These are phyloP conservation scores for Phymatotrichopsis omnivora DNA, from an alignment of 2,329 filamentous ascomycete species.

Conservation along the genomic window DNA sequence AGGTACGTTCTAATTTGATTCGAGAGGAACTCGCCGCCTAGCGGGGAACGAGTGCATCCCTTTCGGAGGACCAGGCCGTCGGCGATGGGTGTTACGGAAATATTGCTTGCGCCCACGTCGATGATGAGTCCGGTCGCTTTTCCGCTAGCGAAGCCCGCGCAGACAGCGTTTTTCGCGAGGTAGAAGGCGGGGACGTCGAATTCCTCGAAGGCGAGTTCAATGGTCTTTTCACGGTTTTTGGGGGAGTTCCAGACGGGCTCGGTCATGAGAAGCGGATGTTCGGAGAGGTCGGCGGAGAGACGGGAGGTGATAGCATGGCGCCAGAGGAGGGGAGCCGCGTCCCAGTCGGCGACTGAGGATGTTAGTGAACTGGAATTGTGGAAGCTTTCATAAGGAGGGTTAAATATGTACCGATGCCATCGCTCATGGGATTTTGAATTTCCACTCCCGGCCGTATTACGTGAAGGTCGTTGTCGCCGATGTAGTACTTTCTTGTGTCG, in stretches of 20 bases:
- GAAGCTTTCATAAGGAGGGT: background rate
- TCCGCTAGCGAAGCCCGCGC: conserved; percentile 70
- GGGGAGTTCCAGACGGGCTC: conserved; percentile 85
- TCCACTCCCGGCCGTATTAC: conserved; percentile 66
- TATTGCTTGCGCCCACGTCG: conserved; percentile 80
- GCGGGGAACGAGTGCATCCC: conserved; percentile 64
- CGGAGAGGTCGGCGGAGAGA: conserved; percentile 70
- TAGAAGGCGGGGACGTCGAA: conserved; percentile 96
- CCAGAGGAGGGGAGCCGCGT: conserved; percentile 79
- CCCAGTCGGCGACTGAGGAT: conserved; percentile 81
- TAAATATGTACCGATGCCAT: conserved; percentile 28
- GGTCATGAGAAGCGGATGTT: conserved; percentile 86
- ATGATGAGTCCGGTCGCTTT: conserved; percentile 89
- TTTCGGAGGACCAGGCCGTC: conserved; percentile 92
- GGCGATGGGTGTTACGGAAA: conserved; percentile 81
- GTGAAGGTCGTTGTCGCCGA: conserved; percentile 83
- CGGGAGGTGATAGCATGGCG: conserved; percentile 84
- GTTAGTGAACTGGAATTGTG: background rate
- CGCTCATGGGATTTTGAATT: conserved; percentile 81
- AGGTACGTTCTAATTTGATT: conserved; percentile 62
- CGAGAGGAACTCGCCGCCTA: conserved; percentile 84
- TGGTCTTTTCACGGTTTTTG: conserved; percentile 84
- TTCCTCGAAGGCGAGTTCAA: conserved; percentile 93
- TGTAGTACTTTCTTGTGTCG: conserved; percentile 51
- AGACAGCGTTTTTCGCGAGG: conserved; percentile 76